Evolutionary conservation across 1,284 basidiomycete species (phyloP).

Genomic region (Inonotus hispidus): DNA sequence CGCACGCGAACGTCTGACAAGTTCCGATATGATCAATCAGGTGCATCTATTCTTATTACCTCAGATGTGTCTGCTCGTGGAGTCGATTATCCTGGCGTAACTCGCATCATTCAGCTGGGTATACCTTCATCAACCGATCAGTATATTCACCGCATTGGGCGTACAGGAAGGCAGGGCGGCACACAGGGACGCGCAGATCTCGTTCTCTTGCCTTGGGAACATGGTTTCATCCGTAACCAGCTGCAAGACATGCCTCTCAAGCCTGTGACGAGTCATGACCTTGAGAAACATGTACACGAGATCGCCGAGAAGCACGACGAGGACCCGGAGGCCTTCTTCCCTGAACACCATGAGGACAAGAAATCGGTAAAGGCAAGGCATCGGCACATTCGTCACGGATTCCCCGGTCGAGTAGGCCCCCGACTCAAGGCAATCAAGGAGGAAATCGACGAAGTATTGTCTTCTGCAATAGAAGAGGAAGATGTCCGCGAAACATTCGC

Average conservation of each 20-base stretch:
- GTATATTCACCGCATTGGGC: conserved; percentile 90
- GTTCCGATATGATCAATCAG: conserved; percentile 62
- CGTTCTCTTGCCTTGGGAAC: conserved; percentile 82
- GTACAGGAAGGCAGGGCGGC: conserved; percentile 78
- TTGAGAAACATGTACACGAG: conserved; percentile 44
- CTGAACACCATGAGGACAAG: neutral
- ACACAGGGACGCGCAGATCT: conserved; percentile 79
- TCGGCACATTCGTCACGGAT: neutral
- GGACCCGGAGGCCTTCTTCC: conserved; percentile 27
- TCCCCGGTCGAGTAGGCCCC: conserved; percentile 12
- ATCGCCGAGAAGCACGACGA: conserved; percentile 50
- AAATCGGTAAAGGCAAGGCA: neutral
- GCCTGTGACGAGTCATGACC: conserved; percentile 45
- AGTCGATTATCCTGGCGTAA: conserved; percentile 87
- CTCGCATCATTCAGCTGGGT: conserved; percentile 91
- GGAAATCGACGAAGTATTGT: conserved; percentile 34
- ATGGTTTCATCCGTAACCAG: conserved; percentile 61
- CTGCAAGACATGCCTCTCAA: conserved; percentile 72
- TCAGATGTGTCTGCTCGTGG: conserved; percentile 91
- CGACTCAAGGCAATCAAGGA: conserved; percentile 20
- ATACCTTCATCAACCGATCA: conserved; percentile 67
- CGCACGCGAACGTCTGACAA: conserved; percentile 61
- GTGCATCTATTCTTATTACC: conserved; percentile 71
- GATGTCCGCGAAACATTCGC: conserved; percentile 63
- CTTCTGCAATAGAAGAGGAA: conserved; percentile 45